Conservation (phyloP, 2,329 filamentous ascomycete genomes). For the Aureobasidium uvarum region DNA sequence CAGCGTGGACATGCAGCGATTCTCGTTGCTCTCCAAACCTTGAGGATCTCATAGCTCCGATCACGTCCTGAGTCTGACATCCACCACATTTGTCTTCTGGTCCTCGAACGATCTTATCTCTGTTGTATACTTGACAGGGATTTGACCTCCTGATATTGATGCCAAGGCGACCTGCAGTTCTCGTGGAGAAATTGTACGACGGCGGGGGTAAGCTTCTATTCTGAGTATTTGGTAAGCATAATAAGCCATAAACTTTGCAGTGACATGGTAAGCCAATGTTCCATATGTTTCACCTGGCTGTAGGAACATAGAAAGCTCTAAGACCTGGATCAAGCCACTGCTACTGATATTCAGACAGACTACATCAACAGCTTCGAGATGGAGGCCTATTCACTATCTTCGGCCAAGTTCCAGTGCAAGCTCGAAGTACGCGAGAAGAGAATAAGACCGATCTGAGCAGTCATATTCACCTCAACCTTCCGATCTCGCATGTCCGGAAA, state of each 20-base stretch:
- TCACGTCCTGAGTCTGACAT: background rate
- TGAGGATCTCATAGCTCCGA: background rate
- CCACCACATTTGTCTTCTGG: too few relatives aligned
- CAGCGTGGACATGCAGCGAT: slow-evolving; percentile 7
- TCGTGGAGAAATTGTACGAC: slow-evolving; percentile 5
- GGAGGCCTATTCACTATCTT: background rate
- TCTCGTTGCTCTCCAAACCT: slow-evolving; percentile 1
- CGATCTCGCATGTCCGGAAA: background rate
- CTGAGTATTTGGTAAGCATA: slow-evolving; percentile 3
- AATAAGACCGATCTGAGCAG: background rate
- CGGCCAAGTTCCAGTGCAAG: background rate
- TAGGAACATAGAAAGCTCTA: background rate
- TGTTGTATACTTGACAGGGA: background rate
- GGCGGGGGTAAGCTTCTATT: slow-evolving; percentile 14
- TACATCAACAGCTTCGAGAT: background rate
- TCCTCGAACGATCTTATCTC: background rate
- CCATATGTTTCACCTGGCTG: too few relatives aligned
- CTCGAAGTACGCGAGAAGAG: background rate
- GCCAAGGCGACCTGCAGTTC: slow-evolving; percentile 3
- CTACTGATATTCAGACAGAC: background rate
- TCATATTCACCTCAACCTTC: background rate
- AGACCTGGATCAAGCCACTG: background rate
- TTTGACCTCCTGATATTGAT: background rate
- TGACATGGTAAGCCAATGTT: background rate
- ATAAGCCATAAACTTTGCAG: background rate